These are phyloP conservation scores for Nigrospora osmanthi DNA, from an alignment of 2,329 filamentous ascomycete genomes.

Conservation along the genomic window DNA sequence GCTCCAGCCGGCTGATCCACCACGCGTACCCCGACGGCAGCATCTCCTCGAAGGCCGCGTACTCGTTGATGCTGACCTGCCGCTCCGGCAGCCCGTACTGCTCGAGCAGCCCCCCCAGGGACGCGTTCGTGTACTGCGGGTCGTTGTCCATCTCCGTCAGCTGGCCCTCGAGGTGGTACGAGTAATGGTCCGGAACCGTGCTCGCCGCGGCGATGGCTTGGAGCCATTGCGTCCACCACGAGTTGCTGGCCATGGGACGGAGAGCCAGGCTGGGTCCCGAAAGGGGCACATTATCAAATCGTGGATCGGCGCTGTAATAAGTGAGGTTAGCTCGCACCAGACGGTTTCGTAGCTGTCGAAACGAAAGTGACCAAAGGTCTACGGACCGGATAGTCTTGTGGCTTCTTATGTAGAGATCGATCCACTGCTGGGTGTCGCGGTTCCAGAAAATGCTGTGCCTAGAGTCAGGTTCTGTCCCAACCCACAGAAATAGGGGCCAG, in stretches of 20 bases:
- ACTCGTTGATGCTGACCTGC: slow-evolving; percentile 5
- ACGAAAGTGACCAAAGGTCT: too few species aligned
- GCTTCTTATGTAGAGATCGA: slow-evolving; percentile 4
- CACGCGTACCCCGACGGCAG: slow-evolving; percentile 3
- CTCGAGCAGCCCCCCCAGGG: slow-evolving; percentile 1
- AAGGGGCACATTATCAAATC: slow-evolving; percentile 2
- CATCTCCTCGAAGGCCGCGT: slow-evolving; percentile 3
- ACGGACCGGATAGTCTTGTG: slow-evolving; percentile 5
- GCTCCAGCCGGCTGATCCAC: slow-evolving; percentile 4
- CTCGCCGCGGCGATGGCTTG: slow-evolving; percentile 2
- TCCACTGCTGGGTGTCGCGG: slow-evolving; percentile 3
- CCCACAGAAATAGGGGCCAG: too few species aligned
- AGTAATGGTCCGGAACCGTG: slow-evolving; percentile 6
- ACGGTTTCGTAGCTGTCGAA: too few species aligned
- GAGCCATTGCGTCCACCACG: slow-evolving; percentile 6
- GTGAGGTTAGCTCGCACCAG: background rate
- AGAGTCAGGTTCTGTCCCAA: background rate
- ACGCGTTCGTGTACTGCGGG: slow-evolving; percentile 5
- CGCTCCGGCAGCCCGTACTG: background rate
- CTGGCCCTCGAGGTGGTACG: slow-evolving; percentile 5
- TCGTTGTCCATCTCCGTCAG: slow-evolving; percentile 1
- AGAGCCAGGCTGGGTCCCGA: slow-evolving; percentile 2
- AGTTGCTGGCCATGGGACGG: slow-evolving; percentile 2
- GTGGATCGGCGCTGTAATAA: slow-evolving; percentile 1
- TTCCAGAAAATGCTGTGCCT: slow-evolving; percentile 1